Conservation (phyloP, 805 yeast genomes). For the Yarrowia osloensis region DNA sequence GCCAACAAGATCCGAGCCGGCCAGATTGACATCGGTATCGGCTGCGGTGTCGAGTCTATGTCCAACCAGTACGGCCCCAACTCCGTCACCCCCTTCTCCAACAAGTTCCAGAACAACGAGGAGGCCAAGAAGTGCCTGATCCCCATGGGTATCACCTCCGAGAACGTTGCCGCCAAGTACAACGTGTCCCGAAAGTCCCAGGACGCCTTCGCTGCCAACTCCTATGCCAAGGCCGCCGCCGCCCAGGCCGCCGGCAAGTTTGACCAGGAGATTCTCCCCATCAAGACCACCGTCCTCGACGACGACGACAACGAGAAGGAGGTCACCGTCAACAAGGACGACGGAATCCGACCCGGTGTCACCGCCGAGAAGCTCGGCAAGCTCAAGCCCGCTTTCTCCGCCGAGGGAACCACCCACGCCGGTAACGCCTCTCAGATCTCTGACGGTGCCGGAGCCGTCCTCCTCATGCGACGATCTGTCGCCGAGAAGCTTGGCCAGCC, state of each 20-base stretch:
- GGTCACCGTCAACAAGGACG: constrained; percentile 64
- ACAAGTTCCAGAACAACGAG: constrained; percentile 47
- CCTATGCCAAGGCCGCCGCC: constrained; percentile 78
- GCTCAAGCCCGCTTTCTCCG: constrained; percentile 82
- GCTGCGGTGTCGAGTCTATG: constrained; percentile 94
- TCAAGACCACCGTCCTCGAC: constrained; percentile 59
- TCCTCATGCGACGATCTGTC: constrained; percentile 79
- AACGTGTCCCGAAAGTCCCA: constrained; percentile 67
- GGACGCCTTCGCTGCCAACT: constrained; percentile 85
- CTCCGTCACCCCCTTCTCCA: constrained; percentile 64
- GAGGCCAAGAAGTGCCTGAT: constrained; percentile 75
- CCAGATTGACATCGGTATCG: constrained; percentile 88
- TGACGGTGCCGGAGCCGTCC: constrained; percentile 92
- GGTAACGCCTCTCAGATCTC: constrained; percentile 96
- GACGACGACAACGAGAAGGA: constrained; percentile 60
- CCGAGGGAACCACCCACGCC: constrained; percentile 86
- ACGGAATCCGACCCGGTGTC: constrained; percentile 88
- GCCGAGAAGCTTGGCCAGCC: constrained; percentile 75
- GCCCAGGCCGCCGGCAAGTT: constrained; percentile 76
- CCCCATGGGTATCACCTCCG: constrained; percentile 97
- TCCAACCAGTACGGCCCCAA: constrained; percentile 83
- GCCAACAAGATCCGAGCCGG: constrained; percentile 86
- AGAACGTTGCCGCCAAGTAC: constrained; percentile 76
- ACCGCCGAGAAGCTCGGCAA: constrained; percentile 74
- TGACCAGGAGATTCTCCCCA: constrained; percentile 85